Evolutionary conservation across 2,329 filamentous ascomycete genomes (phyloP).

Genomic region (Ophiostoma ulmi): DNA sequence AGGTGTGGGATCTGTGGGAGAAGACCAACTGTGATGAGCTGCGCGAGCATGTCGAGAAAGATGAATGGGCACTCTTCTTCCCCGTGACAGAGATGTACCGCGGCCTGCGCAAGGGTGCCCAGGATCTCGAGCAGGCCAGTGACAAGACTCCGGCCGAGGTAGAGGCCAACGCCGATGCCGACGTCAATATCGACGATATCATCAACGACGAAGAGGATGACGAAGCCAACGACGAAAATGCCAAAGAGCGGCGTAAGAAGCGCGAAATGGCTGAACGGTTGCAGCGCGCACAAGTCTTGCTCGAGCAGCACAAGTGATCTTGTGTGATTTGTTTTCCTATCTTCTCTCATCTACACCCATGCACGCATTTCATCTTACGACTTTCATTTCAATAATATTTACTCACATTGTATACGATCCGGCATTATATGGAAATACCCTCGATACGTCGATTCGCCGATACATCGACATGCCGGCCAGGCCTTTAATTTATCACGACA

Average conservation of each 20-base stretch:
- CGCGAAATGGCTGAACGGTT: constrained; percentile 39
- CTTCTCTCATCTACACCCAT: not conserved
- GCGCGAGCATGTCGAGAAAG: not conserved
- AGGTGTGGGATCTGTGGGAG: constrained; percentile 25
- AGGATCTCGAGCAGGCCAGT: not conserved
- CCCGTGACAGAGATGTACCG: constrained; percentile 24
- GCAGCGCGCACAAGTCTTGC: constrained; percentile 38
- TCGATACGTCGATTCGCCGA: not conserved
- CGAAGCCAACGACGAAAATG: constrained; percentile 15
- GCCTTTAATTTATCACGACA: not conserved
- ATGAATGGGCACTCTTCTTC: constrained; percentile 20
- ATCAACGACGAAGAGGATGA: constrained; percentile 16
- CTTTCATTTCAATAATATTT: not conserved
- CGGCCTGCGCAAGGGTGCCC: constrained; percentile 7
- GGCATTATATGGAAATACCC: not conserved
- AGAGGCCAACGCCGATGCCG: not conserved
- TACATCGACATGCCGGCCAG: not conserved
- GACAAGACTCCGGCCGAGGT: not conserved
- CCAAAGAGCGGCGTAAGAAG: constrained; percentile 30
- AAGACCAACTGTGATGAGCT: constrained; percentile 21
- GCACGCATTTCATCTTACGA: not conserved
- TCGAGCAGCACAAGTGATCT: constrained; percentile 28
- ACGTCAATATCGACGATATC: not conserved
- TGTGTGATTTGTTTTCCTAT: not conserved
- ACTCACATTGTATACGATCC: not conserved